Evolutionary conservation across 129 eudicot genomes (phyloP), one percentile per base, ranked within the genome.

Genomic region (Tanacetum coccineum): DNA sequence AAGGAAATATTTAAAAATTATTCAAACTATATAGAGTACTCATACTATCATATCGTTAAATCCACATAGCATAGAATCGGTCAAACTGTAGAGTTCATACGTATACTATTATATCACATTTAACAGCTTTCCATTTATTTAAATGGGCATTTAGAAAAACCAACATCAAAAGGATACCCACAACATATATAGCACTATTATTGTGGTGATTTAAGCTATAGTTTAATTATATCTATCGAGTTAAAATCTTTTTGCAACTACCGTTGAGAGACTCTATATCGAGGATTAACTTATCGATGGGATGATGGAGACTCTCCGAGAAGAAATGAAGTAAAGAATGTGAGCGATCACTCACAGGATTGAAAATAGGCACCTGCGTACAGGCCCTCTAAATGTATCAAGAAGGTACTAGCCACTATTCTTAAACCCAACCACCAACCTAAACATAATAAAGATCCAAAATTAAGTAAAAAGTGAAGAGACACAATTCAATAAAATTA

Each of bases 321-420:
- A 28, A 85, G 90, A 77, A 91, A 91, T 25, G 93, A 81, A 12
- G 96, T 60, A 72, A 91, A 91, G 79, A 91, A 85, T 20, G 94
- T 94, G 46, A 87, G 96, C 7, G 97, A 83, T 66, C 93, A 48
- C 90, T 80, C 2, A n/a, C n/a, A n/a, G 91, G 96, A 64, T 87
- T 87, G 60, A 91, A 91, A 32, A 81, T 66, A 6, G 95, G 97
- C 76, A 91, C 97, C n/a, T 11, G 90, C 97, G 39, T 91, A 11
- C 96, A 96, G 7, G 97, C 97, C 97, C 97, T 81, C 96, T 85
- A 67, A 91, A 87, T 71, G 97, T 91, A 19, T 94, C 97, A 64
- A 87, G n/a, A 91, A 10, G 96, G 87, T 13, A 91, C 84, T 50
- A 96, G 96, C 25, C 83, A 63, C 14, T 85, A 91, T 68, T 91